Evolutionary conservation across 2,329 filamentous ascomycete genomes (phyloP).

Genomic region (Pseudomassariella vexata): DNA sequence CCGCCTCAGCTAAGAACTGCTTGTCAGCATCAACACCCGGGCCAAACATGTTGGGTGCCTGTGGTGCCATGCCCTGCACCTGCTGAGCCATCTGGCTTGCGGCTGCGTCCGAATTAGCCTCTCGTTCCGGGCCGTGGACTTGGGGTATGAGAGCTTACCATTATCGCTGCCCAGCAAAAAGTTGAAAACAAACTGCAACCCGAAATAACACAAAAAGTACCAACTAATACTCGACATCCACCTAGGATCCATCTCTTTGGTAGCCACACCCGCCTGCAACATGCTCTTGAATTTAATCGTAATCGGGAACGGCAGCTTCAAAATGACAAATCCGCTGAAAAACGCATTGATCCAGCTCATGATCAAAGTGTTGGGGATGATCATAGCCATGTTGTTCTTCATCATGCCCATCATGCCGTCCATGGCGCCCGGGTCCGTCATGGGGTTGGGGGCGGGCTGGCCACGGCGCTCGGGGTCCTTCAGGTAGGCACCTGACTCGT

Average conservation of each 20-base stretch:
- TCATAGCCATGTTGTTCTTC: conserved; percentile 99
- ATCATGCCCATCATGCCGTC: conserved; percentile 99
- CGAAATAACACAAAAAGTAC: conserved; percentile 98
- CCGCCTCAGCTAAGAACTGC: conserved; percentile 84
- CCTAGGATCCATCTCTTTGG: conserved; percentile 89
- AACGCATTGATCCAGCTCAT: conserved; percentile 99
- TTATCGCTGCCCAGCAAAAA: conserved; percentile 96
- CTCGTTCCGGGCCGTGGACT: conserved; percentile 11
- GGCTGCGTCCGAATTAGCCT: conserved; percentile 47
- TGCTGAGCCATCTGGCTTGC: conserved; percentile 87
- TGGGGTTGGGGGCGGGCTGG: conserved; percentile 85
- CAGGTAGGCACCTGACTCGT: conserved; percentile 79
- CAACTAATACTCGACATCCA: conserved; percentile 99
- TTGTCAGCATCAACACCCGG: conserved; percentile 94
- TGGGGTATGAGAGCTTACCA: conserved; percentile 50
- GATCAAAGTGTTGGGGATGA: conserved; percentile 95
- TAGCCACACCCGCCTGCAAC: conserved; percentile 95
- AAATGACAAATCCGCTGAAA: conserved; percentile 96
- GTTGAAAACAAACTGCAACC: conserved; percentile 93
- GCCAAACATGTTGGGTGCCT: conserved; percentile 71
- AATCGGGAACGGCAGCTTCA: conserved; percentile 95
- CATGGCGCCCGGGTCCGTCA: conserved; percentile 94
- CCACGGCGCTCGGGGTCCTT: conserved; percentile 84
- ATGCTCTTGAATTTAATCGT: conserved; percentile 99
- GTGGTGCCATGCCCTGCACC: conserved; percentile 69